These are phyloP conservation scores for Beauveria sp. DNA, from an alignment of 2,329 filamentous ascomycete species.

Conservation along the genomic window DNA sequence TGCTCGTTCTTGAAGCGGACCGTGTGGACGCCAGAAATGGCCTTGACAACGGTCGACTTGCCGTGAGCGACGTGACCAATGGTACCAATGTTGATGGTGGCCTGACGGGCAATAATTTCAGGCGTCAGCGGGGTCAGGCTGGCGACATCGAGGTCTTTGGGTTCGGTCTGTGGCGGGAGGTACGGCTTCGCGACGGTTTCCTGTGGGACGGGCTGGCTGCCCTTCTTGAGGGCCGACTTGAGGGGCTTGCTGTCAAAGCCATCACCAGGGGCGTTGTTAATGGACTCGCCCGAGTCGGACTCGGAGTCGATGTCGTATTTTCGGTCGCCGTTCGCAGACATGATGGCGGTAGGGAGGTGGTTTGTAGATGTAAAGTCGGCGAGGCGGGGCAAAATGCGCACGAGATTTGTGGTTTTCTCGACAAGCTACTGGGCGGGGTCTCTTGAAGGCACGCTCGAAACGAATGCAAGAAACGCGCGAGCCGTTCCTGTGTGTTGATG, in stretches of 20 bases:
- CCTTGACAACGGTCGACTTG: slow-evolving; percentile 98
- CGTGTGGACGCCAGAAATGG: slow-evolving; percentile 97
- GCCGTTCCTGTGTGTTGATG: not conserved
- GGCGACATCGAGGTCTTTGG: slow-evolving; percentile 76
- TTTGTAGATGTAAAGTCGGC: slow-evolving; percentile 7
- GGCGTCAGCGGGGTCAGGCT: slow-evolving; percentile 78
- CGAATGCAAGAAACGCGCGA: not conserved
- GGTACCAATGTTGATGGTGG: slow-evolving; percentile 97
- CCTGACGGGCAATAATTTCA: slow-evolving; percentile 95
- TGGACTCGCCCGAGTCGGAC: slow-evolving; percentile 57
- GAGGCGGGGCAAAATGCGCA: slow-evolving; percentile 12
- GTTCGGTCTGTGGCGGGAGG: slow-evolving; percentile 84
- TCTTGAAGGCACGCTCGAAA: not conserved
- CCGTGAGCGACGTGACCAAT: slow-evolving; percentile 99
- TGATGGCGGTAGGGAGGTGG: slow-evolving; percentile 24
- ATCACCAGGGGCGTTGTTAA: slow-evolving; percentile 47
- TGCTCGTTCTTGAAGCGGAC: slow-evolving; percentile 99
- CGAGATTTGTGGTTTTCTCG: slow-evolving; percentile 12
- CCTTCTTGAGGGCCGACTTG: slow-evolving; percentile 84
- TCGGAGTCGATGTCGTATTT: slow-evolving; percentile 69
- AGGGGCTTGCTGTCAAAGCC: slow-evolving; percentile 57
- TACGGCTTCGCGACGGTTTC: slow-evolving; percentile 45
- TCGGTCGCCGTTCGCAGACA: slow-evolving; percentile 51
- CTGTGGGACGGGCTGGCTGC: slow-evolving; percentile 43
- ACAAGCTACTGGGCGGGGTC: slow-evolving; percentile 6